phyloP scores from a whole-genome alignment of 2,329 filamentous ascomycete species.

The Trichoderma lentiforme region DNA sequence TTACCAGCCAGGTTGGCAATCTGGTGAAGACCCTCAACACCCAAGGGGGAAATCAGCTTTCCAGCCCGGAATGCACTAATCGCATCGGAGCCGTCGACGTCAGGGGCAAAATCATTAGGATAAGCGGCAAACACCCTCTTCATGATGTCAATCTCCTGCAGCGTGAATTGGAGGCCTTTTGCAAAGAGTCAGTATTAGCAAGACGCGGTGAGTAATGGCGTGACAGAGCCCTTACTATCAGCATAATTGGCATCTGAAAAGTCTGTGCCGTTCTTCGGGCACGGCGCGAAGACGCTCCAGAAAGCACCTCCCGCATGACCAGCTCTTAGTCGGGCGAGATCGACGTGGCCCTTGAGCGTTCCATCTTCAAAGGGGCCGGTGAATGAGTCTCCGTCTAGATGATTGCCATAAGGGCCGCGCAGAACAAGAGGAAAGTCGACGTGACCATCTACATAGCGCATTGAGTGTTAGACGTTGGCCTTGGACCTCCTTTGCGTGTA shows the following conservation, averaged over 20 bases:
- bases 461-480: background rate
- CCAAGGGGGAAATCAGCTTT: conserved; percentile 72
- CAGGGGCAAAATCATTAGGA: conserved; percentile 66
- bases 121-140: conserved; percentile 61
- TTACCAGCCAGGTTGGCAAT: conserved; percentile 81
- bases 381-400: conserved; percentile 73
- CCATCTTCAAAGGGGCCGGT: conserved; percentile 71
- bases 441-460: conserved; percentile 66
- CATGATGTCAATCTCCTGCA: conserved; percentile 73
- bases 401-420: conserved; percentile 65
- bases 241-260: conserved; percentile 72
- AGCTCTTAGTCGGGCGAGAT: conserved; percentile 68
- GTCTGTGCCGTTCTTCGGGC: conserved; percentile 68
- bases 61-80: conserved; percentile 56
- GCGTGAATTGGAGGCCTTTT: conserved; percentile 61
- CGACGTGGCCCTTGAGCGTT: conserved; percentile 67
- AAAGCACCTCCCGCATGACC: conserved; percentile 83
- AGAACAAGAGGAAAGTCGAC: conserved; percentile 80
- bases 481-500: background rate
- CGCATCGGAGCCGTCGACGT: conserved; percentile 59
- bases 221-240: conserved; percentile 44
- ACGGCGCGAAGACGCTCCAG: conserved; percentile 83
- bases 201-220: background rate
- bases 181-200: background rate
- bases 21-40: conserved; percentile 86